phyloP scores from a whole-genome alignment of 805 yeast species.

The Yamadazyma phyllophila region DNA sequence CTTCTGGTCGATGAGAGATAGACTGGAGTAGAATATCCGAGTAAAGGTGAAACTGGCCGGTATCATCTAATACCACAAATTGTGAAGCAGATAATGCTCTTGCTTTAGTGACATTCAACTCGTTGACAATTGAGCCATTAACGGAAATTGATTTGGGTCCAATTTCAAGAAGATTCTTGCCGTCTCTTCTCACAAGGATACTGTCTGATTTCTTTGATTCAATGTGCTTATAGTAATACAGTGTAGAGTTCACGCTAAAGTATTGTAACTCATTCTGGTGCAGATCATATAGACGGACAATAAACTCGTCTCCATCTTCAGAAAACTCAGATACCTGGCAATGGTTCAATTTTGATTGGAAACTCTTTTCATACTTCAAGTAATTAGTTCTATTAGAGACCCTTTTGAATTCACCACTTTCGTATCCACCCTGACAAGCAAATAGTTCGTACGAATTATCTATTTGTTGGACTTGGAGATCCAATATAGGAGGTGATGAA shows the following conservation, averaged over 20 bases:
- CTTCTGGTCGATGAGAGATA: slow-evolving; percentile 1
- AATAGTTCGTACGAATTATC: slow-evolving; percentile 13
- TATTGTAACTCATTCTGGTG: background rate
- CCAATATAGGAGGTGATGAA: slow-evolving; percentile 34
- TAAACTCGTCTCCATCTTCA: background rate
- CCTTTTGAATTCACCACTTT: slow-evolving; percentile 29
- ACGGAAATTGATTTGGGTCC: background rate
- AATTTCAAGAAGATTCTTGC: background rate
- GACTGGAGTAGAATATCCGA: slow-evolving; percentile 3
- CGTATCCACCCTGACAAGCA: slow-evolving; percentile 35
- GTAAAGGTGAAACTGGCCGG: slow-evolving; percentile 6
- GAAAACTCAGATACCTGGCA: slow-evolving; percentile 1
- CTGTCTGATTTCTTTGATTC: slow-evolving; percentile 2
- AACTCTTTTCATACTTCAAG: slow-evolving; percentile 1
- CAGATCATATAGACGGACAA: slow-evolving; percentile 1
- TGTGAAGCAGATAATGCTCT: slow-evolving; percentile 2
- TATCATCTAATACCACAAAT: slow-evolving; percentile 8
- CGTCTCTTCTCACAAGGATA: background rate
- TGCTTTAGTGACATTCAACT: background rate
- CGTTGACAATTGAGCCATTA: slow-evolving; percentile 1
- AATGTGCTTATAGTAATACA: background rate
- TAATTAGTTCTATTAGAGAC: slow-evolving; percentile 6
- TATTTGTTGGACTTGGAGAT: slow-evolving; percentile 15
- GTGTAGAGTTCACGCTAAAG: background rate
- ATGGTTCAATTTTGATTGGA: background rate